Percentiles rank a stretch among this genome's conserved stretches.
Conservation (phyloP, 306 rosid species). For the Trifolium pratense region DNA sequence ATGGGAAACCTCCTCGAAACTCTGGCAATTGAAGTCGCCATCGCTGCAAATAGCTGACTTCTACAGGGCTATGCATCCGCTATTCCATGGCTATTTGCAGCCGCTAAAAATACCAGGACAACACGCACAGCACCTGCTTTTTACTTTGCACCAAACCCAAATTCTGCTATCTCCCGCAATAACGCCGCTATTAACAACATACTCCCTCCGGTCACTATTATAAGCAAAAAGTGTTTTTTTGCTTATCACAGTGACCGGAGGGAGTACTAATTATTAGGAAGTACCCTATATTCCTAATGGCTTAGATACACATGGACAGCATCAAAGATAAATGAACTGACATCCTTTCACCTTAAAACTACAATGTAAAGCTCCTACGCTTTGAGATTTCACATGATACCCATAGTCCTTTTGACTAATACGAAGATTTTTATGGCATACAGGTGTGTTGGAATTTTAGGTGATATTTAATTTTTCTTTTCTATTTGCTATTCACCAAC, state of each 20-base stretch:
- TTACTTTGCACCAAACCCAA: background rate
- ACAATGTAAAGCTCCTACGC: background rate
- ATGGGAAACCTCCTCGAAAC: background rate
- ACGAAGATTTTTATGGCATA: constrained; percentile 18
- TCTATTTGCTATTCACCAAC: constrained; percentile 8
- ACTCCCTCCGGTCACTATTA: too few species aligned
- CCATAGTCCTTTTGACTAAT: constrained; percentile 2
- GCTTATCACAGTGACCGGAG: too few species aligned
- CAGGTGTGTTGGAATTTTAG: constrained; percentile 2
- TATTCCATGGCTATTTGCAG: background rate
- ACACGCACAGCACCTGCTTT: background rate
- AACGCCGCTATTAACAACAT: background rate
- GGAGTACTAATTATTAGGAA: constrained; percentile 14
- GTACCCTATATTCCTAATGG: constrained; percentile 25
- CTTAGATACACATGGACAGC: background rate
- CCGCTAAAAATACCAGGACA: background rate
- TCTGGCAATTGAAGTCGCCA: background rate
- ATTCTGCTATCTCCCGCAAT: background rate
- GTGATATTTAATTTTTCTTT: background rate
- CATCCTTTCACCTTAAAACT: constrained; percentile 38
- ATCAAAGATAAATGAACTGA: constrained; percentile 19
- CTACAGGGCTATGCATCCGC: background rate
- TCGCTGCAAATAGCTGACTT: background rate
- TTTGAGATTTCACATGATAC: constrained; percentile 21
- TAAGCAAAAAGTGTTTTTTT: too few species aligned